Evolutionary conservation across 2,329 filamentous ascomycete species (phyloP), one percentile per base, ranked within the genome.

Genomic region (Verruconis gallopava): DNA sequence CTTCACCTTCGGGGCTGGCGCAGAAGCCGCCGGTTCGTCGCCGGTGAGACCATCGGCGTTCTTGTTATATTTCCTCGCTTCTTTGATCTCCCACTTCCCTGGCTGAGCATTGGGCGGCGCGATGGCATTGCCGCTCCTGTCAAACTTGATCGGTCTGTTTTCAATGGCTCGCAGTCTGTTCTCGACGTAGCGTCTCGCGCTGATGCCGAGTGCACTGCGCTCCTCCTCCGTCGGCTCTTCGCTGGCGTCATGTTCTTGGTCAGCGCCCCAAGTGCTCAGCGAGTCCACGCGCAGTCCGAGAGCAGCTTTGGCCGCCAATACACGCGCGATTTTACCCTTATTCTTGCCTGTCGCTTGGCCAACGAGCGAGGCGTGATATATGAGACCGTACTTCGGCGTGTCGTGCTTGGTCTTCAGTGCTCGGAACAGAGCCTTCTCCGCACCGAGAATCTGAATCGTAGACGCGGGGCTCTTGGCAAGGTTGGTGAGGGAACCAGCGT

Each of bases 381-480:
- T 93, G 36, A 98, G 75, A 41, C 91, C 91, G 56, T 96, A 98
- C 67, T 96, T 98, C 58, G 91, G 91, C 30, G 91, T 98, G 58
- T 95, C 86, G 64, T 96, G 89, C 74, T 98, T 96, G 38, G 91
- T 98, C 77, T 98, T 98, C 49, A 98, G 73, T 15, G 91, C 91
- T 57, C 91, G 80, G 80, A 98, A 98, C 35, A 98, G 77, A 5
- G 91, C 91, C 74, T 98, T 98, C 70, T 98, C 91, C 46, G 91
- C 91, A 70, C 91, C 91, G 44, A 96, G 78, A 57, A 98, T 95
- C 72, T 98, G 91, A 51, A 98, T 85, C 48, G 91, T 98, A 55
- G 83, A 91, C 65, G 85, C 86, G 46, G 91, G 86, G 52, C 82
- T 83, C 74, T 96, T 96, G 60, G 91, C 86, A 39, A 98, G 74